These are phyloP conservation scores for Cercospora beticola DNA, from an alignment of 2,329 filamentous ascomycete genomes.

Conservation along the genomic window DNA sequence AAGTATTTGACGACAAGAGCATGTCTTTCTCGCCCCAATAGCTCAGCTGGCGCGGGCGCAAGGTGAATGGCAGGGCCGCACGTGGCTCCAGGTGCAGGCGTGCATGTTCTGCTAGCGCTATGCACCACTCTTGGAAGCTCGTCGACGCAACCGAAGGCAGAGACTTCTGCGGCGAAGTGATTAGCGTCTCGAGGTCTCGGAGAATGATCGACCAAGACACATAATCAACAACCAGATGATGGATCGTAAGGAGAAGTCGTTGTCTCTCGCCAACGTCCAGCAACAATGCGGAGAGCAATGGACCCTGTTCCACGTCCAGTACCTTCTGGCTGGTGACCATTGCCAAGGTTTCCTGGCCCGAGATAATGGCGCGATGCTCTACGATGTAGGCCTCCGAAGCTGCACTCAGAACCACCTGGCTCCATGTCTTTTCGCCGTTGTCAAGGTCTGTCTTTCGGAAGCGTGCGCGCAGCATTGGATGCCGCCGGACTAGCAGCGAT, in stretches of 20 bases:
- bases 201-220: not conserved
- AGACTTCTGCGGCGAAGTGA: not conserved
- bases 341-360: not conserved
- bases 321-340: not conserved
- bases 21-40: not conserved
- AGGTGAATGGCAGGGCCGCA: not conserved
- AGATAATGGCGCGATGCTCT: not conserved
- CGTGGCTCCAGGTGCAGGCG: not conserved
- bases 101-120: not conserved
- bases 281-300: not conserved
- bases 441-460: not conserved
- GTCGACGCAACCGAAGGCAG: not conserved
- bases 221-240: not conserved
- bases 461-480: not conserved
- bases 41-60: not conserved
- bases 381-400: not conserved
- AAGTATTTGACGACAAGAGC: not conserved
- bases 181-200: not conserved
- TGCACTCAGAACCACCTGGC: not conserved
- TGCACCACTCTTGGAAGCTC: not conserved
- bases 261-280: not conserved
- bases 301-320: not conserved
- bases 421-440: not conserved
- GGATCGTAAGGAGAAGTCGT: not conserved
- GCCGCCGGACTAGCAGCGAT: not conserved